phyloP scores from a whole-genome alignment of 257 asterid genomes.

The Ilex aquifolium region DNA sequence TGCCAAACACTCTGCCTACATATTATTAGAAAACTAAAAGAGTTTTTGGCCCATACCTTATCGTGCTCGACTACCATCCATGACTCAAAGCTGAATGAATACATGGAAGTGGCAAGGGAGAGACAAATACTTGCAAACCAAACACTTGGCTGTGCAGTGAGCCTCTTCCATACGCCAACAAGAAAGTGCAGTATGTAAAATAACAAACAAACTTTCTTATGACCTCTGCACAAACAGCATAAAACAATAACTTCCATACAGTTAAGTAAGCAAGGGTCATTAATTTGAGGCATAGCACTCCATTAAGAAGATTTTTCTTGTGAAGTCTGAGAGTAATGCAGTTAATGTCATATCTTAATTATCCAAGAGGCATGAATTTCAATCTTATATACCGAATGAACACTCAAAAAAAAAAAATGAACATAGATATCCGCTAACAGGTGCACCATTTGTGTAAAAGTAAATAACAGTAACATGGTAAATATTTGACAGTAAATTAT shows the following conservation, averaged over 20 bases:
- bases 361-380: neutral
- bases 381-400: neutral
- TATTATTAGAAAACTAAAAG: neutral
- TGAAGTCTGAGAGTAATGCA: neutral
- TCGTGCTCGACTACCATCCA: constrained; percentile 88
- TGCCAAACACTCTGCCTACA: neutral
- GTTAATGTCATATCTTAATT: neutral
- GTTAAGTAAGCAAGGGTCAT: neutral
- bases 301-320: neutral
- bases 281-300: neutral
- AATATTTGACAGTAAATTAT: no score
- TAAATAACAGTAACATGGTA: no score
- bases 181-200: constrained; percentile 64
- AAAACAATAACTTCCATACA: neutral
- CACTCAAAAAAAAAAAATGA: neutral
- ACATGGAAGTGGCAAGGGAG: constrained; percentile 70
- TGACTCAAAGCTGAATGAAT: constrained; percentile 70
- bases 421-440: neutral
- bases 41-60: constrained; percentile 45
- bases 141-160: constrained; percentile 37
- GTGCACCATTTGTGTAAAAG: neutral
- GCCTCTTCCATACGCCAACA: constrained; percentile 51
- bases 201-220: constrained; percentile 59
- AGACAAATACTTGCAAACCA: constrained; percentile 64
- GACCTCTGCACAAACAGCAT: constrained; percentile 56